Base-by-base conservation (phyloP, 108 stramenopile genomes). In the Cyclotella kingstonii region DNA sequence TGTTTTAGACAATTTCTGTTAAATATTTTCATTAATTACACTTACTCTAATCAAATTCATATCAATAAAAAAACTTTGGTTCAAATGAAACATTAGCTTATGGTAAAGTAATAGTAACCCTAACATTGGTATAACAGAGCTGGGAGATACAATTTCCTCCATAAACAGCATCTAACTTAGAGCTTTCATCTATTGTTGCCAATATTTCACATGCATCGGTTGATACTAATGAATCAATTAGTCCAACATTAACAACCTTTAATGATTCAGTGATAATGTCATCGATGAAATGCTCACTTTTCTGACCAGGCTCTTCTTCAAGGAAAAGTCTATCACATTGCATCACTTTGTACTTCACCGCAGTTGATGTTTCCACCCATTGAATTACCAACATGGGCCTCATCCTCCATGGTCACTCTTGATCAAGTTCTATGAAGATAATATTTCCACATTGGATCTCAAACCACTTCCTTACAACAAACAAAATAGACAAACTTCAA, bases 401-500 rank as follows among this genome's bases (percentile, higher is more conserved):
- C 78, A 11, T 84, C 89, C 42, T 88, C 86, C 14, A 89, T 86
- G 5, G 89, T 88, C 7, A 76, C 77, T 5, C 95, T 92, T n/a
- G 86, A 81, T 12, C 90, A 68, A 26, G 92, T 93, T 42, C 85
- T 84, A 22, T 84, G 87, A 50, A 80, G 76, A 30, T 82, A 80
- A 51, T 89, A 85, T 15, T 81, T 65, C 18, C 85, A 85, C 40
- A 60, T 63, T 0, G 77, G 70, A 66, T 92, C 91, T 22, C 92
- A 77, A 19, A 93, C 70, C 31, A 96, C 75, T 47, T 90, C 82
- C 40, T 91, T 71, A 51, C 89, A 92, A n/a, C 70, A 60, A 25
- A 96, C 83, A 0, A 92, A 92, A 63, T 96, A 96, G 0, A 89
- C 95, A 50, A 88, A 91, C 54, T 87, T 84, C 30, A 96, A 79